A percentile compares a stretch with the other conserved stretches of the same genome.
These are phyloP conservation scores for Penicillium coprophilum DNA, from an alignment of 495 filamentous ascomycete species.

Conservation along the genomic window DNA sequence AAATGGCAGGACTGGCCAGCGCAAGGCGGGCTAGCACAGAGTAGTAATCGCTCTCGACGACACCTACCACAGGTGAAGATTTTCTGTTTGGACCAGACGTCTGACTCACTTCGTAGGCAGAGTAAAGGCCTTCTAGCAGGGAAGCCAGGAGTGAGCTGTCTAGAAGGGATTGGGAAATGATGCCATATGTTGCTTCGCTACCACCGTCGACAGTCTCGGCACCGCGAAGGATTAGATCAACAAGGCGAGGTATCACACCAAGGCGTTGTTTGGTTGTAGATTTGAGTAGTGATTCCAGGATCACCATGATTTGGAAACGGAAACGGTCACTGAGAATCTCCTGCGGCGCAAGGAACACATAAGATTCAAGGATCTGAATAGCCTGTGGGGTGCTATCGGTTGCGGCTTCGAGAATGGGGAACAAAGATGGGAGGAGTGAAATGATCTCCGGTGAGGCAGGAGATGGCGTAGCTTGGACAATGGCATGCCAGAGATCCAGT, in stretches of 20 bases:
- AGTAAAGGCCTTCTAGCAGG: constrained; percentile 68
- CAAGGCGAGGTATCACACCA: constrained; percentile 61
- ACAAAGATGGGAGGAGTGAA: constrained; percentile 62
- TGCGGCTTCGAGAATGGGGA: constrained; percentile 70
- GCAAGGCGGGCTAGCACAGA: constrained; percentile 77
- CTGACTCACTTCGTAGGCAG: constrained; percentile 68
- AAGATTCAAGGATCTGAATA: constrained; percentile 72
- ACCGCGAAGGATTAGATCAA: constrained; percentile 69
- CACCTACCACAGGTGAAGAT: constrained; percentile 58
- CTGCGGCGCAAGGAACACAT: constrained; percentile 75
- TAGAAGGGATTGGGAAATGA: constrained; percentile 67
- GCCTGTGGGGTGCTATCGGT: constrained; percentile 68
- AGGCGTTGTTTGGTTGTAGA: constrained; percentile 64
- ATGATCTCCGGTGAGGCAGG: constrained; percentile 67
- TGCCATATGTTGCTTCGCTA: constrained; percentile 56
- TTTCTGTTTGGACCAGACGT: constrained; percentile 73
- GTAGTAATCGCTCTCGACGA: constrained; percentile 80
- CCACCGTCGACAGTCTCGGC: constrained; percentile 72
- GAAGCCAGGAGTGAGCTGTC: constrained; percentile 63
- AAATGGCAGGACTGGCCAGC: constrained; percentile 63
- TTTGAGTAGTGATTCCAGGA: constrained; percentile 55
- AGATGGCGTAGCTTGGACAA: constrained; percentile 68
- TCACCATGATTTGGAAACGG: constrained; percentile 54
- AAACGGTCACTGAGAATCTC: constrained; percentile 67
- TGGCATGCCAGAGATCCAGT: constrained; percentile 78